A percentile compares a stretch with the other conserved stretches of the same genome.
Evolutionary conservation across 2,329 filamentous ascomycete species (phyloP).

Genomic region (Fusarium acutatum): DNA sequence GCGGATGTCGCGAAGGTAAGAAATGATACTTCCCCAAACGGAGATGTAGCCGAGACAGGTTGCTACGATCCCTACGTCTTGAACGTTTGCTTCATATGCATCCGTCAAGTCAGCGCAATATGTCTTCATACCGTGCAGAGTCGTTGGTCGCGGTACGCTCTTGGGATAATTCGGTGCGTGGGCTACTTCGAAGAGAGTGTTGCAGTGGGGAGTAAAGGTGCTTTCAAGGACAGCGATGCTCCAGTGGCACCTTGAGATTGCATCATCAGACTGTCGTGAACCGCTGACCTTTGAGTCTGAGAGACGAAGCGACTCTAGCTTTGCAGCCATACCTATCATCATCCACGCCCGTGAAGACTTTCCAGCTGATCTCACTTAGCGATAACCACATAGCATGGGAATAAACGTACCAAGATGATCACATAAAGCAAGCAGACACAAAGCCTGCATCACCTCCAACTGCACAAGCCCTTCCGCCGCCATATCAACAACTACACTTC

Average conservation of each 20-base stretch:
- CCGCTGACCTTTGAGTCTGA: neutral
- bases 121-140: conserved; percentile 21
- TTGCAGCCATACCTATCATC: conserved; percentile 34
- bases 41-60: conserved; percentile 5
- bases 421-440: conserved; percentile 33
- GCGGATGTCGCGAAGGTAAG: conserved; percentile 32
- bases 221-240: conserved; percentile 29
- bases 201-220: conserved; percentile 18
- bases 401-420: conserved; percentile 21
- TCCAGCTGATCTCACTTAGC: neutral
- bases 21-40: conserved; percentile 29
- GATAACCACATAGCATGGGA: too few relatives aligned
- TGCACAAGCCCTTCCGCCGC: conserved; percentile 13
- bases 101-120: conserved; percentile 34
- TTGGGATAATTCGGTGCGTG: conserved; percentile 17
- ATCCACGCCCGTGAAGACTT: conserved; percentile 35
- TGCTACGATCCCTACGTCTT: conserved; percentile 15
- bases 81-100: conserved; percentile 19
- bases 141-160: conserved; percentile 13
- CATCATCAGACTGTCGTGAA: neutral
- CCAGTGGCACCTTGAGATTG: conserved; percentile 28
- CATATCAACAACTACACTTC: conserved; percentile 30
- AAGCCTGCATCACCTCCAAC: conserved; percentile 26
- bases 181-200: neutral
- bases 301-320: conserved; percentile 27